A percentile compares a stretch with the other conserved stretches of the same genome.
These are phyloP conservation scores for Pichia heedii DNA, from an alignment of 805 yeast species.

Conservation along the genomic window DNA sequence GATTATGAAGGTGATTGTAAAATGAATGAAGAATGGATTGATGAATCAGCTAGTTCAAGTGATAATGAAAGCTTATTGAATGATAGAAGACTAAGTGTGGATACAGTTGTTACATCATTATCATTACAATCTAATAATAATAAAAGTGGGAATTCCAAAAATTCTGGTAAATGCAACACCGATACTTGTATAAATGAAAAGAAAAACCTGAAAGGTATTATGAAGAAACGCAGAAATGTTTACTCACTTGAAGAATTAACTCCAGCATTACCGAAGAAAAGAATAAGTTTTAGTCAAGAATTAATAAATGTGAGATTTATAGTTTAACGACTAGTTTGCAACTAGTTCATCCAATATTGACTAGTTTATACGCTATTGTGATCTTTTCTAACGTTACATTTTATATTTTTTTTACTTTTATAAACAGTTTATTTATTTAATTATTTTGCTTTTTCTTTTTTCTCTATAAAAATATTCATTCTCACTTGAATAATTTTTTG, in stretches of 20 bases:
- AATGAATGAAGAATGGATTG: neutral
- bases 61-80: slow-evolving; percentile 4
- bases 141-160: too few species aligned
- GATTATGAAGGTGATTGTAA: slow-evolving; percentile 1
- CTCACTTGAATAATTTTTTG: too few species aligned
- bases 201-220: slow-evolving; percentile 1
- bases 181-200: neutral
- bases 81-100: slow-evolving; percentile 1
- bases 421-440: too few species aligned
- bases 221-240: slow-evolving; percentile 4
- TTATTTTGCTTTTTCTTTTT: too few species aligned
- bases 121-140: neutral
- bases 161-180: neutral
- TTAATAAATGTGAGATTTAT: slow-evolving; percentile 3
- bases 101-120: neutral
- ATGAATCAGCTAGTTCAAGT: neutral
- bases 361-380: too few species aligned
- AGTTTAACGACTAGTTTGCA: too few species aligned
- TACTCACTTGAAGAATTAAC: neutral
- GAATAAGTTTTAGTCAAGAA: slow-evolving; percentile 5
- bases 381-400: too few species aligned
- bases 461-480: too few species aligned
- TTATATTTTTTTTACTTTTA: too few species aligned
- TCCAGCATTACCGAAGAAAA: slow-evolving; percentile 1
- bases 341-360: too few species aligned